Evolutionary conservation across 441 rosid genomes (phyloP).

Genomic region (Populus hybrid): DNA sequence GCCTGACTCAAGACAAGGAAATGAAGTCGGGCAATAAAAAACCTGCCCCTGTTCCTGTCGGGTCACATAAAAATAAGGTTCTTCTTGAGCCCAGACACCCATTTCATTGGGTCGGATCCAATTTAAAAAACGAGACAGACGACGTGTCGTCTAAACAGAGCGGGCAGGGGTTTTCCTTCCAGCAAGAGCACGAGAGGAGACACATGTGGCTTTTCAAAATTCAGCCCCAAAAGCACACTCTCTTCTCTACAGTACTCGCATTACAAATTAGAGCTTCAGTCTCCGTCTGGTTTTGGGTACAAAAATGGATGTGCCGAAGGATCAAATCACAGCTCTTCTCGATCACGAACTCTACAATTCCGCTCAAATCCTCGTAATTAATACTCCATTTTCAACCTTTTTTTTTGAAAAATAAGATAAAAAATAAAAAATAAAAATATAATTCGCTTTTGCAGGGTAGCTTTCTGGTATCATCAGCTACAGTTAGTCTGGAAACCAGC

Average conservation of each 20-base stretch:
- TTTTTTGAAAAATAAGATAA: no score
- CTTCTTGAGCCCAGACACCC: not conserved
- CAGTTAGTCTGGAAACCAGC: slow-evolving; percentile 60
- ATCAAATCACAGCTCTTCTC: slow-evolving; percentile 70
- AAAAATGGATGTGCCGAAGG: slow-evolving; percentile 78
- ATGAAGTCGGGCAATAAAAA: not conserved
- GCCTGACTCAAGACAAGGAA: no score
- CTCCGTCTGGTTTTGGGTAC: not conserved
- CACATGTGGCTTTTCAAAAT: not conserved
- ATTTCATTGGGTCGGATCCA: not conserved
- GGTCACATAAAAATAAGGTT: not conserved
- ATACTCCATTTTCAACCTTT: not conserved
- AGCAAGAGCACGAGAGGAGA: not conserved
- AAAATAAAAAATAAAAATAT: no score
- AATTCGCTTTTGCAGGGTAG: slow-evolving; percentile 47
- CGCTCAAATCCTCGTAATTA: slow-evolving; percentile 79
- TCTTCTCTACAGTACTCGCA: not conserved
- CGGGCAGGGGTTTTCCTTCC: not conserved
- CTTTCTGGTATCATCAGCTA: slow-evolving; percentile 80
- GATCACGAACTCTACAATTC: slow-evolving; percentile 71
- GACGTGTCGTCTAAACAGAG: not conserved
- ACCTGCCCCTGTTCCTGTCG: not conserved
- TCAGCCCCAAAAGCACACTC: not conserved
- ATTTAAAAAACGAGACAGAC: no score
- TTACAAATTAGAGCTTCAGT: not conserved